phyloP scores from a whole-genome alignment of 2,329 filamentous ascomycete genomes.

The Ilyonectria destructans region DNA sequence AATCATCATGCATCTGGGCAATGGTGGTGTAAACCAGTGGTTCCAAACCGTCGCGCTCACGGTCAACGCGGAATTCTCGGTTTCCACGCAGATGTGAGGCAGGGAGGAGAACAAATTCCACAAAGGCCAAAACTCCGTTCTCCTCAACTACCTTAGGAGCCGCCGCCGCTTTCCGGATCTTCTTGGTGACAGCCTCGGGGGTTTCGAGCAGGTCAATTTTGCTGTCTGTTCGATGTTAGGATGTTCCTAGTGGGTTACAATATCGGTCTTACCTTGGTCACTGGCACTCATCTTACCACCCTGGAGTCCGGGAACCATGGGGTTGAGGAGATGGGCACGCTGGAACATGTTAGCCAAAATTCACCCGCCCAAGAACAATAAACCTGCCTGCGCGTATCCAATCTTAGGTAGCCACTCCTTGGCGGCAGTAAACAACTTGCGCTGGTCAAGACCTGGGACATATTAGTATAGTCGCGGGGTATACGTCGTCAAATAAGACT shows the following conservation, averaged over 20 bases:
- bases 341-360: slow-evolving; percentile 38
- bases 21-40: slow-evolving; percentile 87
- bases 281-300: slow-evolving; percentile 91
- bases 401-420: slow-evolving; percentile 89
- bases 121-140: slow-evolving; percentile 90
- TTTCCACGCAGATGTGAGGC: slow-evolving; percentile 76
- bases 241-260: background rate
- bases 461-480: background rate
- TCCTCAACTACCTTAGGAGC: slow-evolving; percentile 83
- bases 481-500: background rate
- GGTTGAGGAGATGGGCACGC: slow-evolving; percentile 66
- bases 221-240: slow-evolving; percentile 67
- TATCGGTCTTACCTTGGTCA: slow-evolving; percentile 67
- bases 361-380: no score
- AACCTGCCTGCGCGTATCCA: slow-evolving; percentile 79
- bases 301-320: slow-evolving; percentile 91
- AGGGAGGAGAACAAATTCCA: slow-evolving; percentile 89
- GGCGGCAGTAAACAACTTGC: slow-evolving; percentile 90
- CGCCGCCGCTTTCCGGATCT: slow-evolving; percentile 88
- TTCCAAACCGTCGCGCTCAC: slow-evolving; percentile 76
- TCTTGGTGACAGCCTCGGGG: slow-evolving; percentile 82
- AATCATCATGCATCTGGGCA: slow-evolving; percentile 84
- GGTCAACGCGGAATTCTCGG: slow-evolving; percentile 78
- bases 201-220: slow-evolving; percentile 96
- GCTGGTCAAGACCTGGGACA: slow-evolving; percentile 77